Percentiles rank a stretch among this genome's conserved stretches.
These are phyloP conservation scores for Xylariaceae sp. DNA, from an alignment of 2,329 filamentous ascomycete species.

Conservation along the genomic window DNA sequence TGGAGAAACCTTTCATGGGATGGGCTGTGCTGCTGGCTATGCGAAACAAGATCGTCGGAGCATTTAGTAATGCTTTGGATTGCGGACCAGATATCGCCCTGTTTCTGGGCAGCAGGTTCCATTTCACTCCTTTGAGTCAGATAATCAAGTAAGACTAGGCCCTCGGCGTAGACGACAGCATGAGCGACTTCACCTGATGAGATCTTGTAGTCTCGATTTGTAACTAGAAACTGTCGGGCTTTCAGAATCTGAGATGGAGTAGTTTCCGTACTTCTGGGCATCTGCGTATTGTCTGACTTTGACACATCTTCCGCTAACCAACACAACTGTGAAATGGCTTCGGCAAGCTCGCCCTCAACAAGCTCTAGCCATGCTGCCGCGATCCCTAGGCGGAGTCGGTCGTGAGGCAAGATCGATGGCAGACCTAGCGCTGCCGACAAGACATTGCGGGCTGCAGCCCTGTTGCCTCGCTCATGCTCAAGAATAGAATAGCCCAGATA, in stretches of 20 bases:
- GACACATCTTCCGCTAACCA: slow-evolving; percentile 34
- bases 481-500: slow-evolving; percentile 78
- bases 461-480: slow-evolving; percentile 57
- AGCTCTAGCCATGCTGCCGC: slow-evolving; percentile 68
- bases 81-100: slow-evolving; percentile 55
- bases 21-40: slow-evolving; percentile 32
- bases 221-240: slow-evolving; percentile 48
- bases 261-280: slow-evolving; percentile 19
- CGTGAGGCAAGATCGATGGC: slow-evolving; percentile 20
- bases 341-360: slow-evolving; percentile 33
- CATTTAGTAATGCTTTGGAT: slow-evolving; percentile 41
- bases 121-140: slow-evolving; percentile 44
- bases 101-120: slow-evolving; percentile 43
- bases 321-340: slow-evolving; percentile 41
- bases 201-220: slow-evolving; percentile 53
- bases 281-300: slow-evolving; percentile 11
- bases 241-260: slow-evolving; percentile 48
- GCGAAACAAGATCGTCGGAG: slow-evolving; percentile 42
- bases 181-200: slow-evolving; percentile 44
- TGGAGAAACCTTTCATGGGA: slow-evolving; percentile 66
- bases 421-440: slow-evolving; percentile 58
- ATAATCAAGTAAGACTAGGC: slow-evolving; percentile 64
- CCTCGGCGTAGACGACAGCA: slow-evolving; percentile 56
- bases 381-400: slow-evolving; percentile 47
- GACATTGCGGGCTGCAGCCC: slow-evolving; percentile 57